Percentiles rank a stretch among this genome's conserved stretches.
Evolutionary conservation across 306 rosid species (phyloP).

Genomic region (Dryas alaskensis): DNA sequence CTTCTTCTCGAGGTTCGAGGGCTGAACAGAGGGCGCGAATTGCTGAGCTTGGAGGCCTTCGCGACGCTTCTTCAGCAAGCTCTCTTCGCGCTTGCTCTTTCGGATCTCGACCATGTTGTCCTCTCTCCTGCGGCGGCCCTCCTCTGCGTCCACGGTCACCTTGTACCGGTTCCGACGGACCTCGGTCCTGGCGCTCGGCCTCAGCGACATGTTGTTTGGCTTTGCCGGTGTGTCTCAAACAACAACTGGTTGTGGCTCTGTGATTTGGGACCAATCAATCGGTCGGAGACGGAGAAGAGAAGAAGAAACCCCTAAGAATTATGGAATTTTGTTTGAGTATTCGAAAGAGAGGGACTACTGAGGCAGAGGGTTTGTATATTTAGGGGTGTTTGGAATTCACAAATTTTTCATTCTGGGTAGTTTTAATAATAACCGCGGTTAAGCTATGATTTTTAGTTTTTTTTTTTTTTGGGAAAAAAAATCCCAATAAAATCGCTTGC

Average conservation of each 20-base stretch:
- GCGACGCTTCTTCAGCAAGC: constrained; percentile 83
- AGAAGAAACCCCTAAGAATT: constrained; percentile 18
- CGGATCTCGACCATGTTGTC: constrained; percentile 96
- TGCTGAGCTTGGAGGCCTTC: constrained; percentile 81
- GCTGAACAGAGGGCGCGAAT: constrained; percentile 44
- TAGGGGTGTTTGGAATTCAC: neutral
- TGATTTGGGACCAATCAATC: constrained; percentile 5
- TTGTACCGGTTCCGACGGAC: constrained; percentile 94
- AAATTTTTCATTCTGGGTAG: constrained; percentile 1
- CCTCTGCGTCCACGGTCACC: constrained; percentile 88
- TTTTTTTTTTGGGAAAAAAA: neutral
- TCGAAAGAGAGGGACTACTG: constrained; percentile 15
- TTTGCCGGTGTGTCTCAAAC: neutral
- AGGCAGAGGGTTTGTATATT: constrained; percentile 3
- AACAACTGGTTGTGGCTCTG: neutral
- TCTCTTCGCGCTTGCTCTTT: constrained; percentile 86
- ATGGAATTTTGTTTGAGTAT: neutral
- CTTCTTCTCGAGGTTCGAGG: constrained; percentile 68
- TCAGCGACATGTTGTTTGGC: constrained; percentile 64
- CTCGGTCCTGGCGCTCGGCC: constrained; percentile 81
- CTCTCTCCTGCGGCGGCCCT: constrained; percentile 87
- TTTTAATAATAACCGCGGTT: constrained; percentile 8
- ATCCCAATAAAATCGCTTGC: too few species aligned
- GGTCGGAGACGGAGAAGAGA: neutral
- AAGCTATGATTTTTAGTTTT: neutral